phyloP scores from a whole-genome alignment of 2,329 filamentous ascomycete genomes.

The Magnaporthiopsis rhizophila region DNA sequence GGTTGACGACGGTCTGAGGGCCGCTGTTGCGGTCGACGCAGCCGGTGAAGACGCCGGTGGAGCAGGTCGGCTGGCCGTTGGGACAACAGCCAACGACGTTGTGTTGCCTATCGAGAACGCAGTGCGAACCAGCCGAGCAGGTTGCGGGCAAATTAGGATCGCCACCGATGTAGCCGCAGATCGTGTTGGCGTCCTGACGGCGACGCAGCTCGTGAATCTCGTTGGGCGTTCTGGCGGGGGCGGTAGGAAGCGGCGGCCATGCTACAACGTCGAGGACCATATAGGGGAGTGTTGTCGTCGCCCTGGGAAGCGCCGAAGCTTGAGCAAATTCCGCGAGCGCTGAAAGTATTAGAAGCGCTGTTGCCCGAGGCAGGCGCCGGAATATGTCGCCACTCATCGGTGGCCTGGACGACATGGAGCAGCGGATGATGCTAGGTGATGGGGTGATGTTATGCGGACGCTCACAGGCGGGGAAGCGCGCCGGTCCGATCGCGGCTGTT shows the following conservation, averaged over 20 bases:
- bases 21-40: constrained; percentile 46
- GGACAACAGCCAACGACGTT: constrained; percentile 34
- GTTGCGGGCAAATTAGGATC: constrained; percentile 45
- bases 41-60: constrained; percentile 46
- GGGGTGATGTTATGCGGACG: neutral
- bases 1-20: constrained; percentile 42
- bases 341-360: constrained; percentile 21
- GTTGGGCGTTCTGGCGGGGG: constrained; percentile 27
- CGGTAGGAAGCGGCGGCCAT: constrained; percentile 30
- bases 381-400: constrained; percentile 16
- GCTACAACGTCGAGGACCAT: constrained; percentile 23
- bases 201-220: constrained; percentile 27
- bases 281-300: constrained; percentile 20
- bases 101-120: constrained; percentile 37
- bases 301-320: constrained; percentile 17
- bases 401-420: neutral
- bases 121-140: constrained; percentile 45
- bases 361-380: constrained; percentile 20
- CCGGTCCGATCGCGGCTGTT: neutral
- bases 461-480: neutral
- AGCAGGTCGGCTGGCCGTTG: constrained; percentile 39
- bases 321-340: constrained; percentile 17
- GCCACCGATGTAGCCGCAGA: constrained; percentile 51
- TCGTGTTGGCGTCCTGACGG: constrained; percentile 39
- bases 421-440: neutral